Base-by-base conservation (phyloP, 768 basidiomycete species). In the Hygrophoropsis aurantiaca region DNA sequence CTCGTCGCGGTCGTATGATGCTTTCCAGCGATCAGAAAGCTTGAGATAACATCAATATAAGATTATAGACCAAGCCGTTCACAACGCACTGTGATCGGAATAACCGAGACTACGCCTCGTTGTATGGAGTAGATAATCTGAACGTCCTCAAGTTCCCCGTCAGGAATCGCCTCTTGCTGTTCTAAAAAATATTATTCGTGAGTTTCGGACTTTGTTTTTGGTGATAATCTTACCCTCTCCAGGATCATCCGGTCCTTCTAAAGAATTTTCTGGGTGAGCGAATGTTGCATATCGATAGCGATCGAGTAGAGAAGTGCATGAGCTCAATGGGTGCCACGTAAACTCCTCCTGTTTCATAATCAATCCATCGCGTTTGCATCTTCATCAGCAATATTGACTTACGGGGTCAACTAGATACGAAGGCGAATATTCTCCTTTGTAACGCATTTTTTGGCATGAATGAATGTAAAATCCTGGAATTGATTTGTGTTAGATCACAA, bases 391-490 rank as follows among this genome's bases (percentile, higher is more conserved):
- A 37, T 11, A 26, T 20, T 4, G n/a, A 55, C 75, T 56, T 53
- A 93, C 90, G 7, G 94, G 93, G 65, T 98, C 94, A 11, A 81
- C 78, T 16, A 98, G 75, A 53, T 80, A 91, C 3, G 94, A 97
- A 0, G 95, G 95, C 0, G 74, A 64, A 55, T 94, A 99, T 46
- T 97, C 93, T 23, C 85, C 94, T 59, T 99, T 99, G 68, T 99
- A 98, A 46, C 77, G 76, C 97, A 98, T 98, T 67, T 99, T 99
- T 42, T 72, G 80, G 60, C 94, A 97, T 2, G 88, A 82, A 56
- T 97, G 79, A 32, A 98, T 87, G 64, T 97, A 98, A 65, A 82
- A 97, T 6, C 94, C 94, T 97, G 56, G 11, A 10, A 32, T 54
- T 41, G 21, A 33, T 7, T 20, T 13, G 23, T 33, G 19, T 16